Evolutionary conservation across 2,329 filamentous ascomycete genomes (phyloP).

Genomic region (Pseudocercospora fijiensis): DNA sequence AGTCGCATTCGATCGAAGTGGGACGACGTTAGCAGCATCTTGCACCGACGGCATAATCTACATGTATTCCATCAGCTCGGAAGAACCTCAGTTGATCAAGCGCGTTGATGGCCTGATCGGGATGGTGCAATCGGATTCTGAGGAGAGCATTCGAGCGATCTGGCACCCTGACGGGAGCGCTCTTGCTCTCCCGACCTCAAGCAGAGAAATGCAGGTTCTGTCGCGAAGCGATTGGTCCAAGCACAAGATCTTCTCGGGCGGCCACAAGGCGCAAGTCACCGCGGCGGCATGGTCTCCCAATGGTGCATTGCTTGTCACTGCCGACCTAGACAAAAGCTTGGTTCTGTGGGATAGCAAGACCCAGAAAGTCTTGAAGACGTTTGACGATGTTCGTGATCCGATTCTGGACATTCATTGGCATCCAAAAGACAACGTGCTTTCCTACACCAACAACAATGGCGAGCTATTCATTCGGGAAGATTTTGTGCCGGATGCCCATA

Average conservation of each 20-base stretch:
- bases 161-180: slow-evolving; percentile 96
- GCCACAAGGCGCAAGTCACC: slow-evolving; percentile 81
- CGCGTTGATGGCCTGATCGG: slow-evolving; percentile 86
- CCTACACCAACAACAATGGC: slow-evolving; percentile 89
- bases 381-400: slow-evolving; percentile 69
- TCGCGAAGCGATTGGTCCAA: slow-evolving; percentile 89
- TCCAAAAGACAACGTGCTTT: slow-evolving; percentile 79
- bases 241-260: slow-evolving; percentile 74
- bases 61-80: slow-evolving; percentile 76
- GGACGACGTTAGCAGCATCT: slow-evolving; percentile 72
- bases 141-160: slow-evolving; percentile 69
- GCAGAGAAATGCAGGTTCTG: slow-evolving; percentile 78
- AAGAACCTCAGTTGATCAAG: slow-evolving; percentile 76
- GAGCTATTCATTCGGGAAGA: slow-evolving; percentile 88
- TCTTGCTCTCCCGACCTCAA: slow-evolving; percentile 80
- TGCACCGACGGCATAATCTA: slow-evolving; percentile 89
- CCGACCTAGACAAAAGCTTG: slow-evolving; percentile 61
- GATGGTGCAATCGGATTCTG: slow-evolving; percentile 71
- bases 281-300: slow-evolving; percentile 93
- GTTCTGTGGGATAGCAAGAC: slow-evolving; percentile 87
- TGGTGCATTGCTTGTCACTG: slow-evolving; percentile 75
- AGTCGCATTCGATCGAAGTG: slow-evolving; percentile 80
- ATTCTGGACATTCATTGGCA: slow-evolving; percentile 90
- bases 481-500: slow-evolving; percentile 55
- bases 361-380: slow-evolving; percentile 73